phyloP scores from a whole-genome alignment of 345 rosid species.

The Dovyalis caffra region DNA sequence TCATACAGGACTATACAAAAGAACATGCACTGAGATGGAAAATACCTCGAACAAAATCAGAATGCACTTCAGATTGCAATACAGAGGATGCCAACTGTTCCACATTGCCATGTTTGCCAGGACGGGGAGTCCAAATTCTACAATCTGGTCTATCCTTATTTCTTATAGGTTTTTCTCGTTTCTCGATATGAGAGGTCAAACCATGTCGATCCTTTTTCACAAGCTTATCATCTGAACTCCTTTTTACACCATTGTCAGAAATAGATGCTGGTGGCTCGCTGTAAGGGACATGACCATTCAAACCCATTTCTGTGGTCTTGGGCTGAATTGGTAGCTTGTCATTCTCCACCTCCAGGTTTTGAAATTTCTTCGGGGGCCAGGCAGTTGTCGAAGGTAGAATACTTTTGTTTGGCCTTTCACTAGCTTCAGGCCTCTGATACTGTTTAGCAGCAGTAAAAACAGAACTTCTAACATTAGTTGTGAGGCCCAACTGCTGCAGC shows the following conservation, averaged over 20 bases:
- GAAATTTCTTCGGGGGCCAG: constrained; percentile 41
- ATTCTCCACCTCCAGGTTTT: constrained; percentile 32
- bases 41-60: constrained; percentile 40
- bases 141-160: constrained; percentile 9
- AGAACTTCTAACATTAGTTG: constrained; percentile 30
- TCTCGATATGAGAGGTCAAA: constrained; percentile 39
- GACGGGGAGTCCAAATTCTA: background rate
- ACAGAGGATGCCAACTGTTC: constrained; percentile 1
- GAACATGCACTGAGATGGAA: background rate
- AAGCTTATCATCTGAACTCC: background rate
- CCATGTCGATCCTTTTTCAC: background rate
- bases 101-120: background rate
- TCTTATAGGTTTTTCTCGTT: constrained; percentile 49
- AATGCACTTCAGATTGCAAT: constrained; percentile 7
- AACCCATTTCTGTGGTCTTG: constrained; percentile 21
- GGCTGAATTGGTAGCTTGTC: constrained; percentile 36
- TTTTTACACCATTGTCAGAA: constrained; percentile 1
- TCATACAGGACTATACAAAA: background rate
- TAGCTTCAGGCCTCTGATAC: constrained; percentile 40
- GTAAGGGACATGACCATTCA: constrained; percentile 24
- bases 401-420: constrained; percentile 51
- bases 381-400: constrained; percentile 38
- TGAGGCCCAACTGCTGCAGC: constrained; percentile 31
- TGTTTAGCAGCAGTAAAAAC: constrained; percentile 35
- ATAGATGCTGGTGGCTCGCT: constrained; percentile 16